Percentiles rank a stretch among this genome's conserved stretches.
Conservation (phyloP, 2,329 filamentous ascomycete genomes). For the Pseudopyricularia cyperi region DNA sequence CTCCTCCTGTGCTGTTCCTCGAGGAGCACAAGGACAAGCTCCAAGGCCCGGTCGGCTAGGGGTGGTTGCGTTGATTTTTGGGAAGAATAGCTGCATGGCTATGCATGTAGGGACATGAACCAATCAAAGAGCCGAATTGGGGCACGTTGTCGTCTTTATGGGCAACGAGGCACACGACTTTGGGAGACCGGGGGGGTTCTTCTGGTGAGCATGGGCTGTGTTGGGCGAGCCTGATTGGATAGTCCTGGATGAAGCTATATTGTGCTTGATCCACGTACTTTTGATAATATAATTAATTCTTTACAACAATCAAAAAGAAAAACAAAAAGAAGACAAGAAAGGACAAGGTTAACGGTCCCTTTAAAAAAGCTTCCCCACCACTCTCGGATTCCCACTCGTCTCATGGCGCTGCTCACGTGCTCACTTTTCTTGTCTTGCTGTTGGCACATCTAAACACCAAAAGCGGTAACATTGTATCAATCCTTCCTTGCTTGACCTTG, state of each 20-base stretch:
- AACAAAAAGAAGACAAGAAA: neutral
- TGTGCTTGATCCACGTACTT: no score
- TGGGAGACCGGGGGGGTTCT: neutral
- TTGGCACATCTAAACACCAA: no score
- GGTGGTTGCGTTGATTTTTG: neutral
- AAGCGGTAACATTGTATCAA: neutral
- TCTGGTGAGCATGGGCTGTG: neutral
- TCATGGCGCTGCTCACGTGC: neutral
- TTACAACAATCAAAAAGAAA: no score
- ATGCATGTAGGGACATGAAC: neutral
- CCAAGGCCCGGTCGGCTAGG: no score
- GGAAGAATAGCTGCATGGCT: neutral
- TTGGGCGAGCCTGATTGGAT: neutral
- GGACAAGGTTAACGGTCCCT: neutral
- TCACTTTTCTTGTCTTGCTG: no score
- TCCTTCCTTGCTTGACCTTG: no score
- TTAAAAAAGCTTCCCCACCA: neutral
- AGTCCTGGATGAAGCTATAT: no score
- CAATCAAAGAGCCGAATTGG: neutral
- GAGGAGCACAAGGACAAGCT: neutral
- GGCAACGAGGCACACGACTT: constrained; percentile 4
- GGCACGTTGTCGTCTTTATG: constrained; percentile 2
- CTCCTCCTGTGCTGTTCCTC: no score
- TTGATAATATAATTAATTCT: no score
- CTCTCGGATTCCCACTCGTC: neutral